Base-by-base conservation (phyloP, 2,329 filamentous ascomycete genomes). In the Talaromyces verruculosus region DNA sequence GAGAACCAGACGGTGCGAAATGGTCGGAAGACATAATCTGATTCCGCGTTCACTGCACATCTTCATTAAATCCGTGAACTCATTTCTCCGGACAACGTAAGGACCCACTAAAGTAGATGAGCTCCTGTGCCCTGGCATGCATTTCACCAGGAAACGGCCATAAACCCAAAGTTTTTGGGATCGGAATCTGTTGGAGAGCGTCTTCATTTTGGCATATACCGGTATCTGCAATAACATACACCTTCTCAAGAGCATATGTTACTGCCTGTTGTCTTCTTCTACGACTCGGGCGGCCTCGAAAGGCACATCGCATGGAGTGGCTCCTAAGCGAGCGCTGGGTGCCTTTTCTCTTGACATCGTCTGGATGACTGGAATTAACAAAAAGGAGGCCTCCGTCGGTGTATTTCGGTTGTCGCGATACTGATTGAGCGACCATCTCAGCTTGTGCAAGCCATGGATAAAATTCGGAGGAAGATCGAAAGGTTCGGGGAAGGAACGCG, bases 1-100 rank as follows among this genome's bases (percentile, higher is more conserved):
- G 68, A 67, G 39, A 72, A 73, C 72, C 72, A 73, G 51, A 72
- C 68, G 25, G 67, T 64, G n/a, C 72, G 70, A 59, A 73, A 72
- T 2, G 72, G 72, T 11, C 72, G 70, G 53, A 71, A 72, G 4
- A 70, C 65, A 47, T 71, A 69, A n/a, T 70, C 71, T 49, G 65
- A 63, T 19, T 66, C 65, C 28, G 65, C 43, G 19, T 41, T 66
- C 65, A 25, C 25, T 25, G 3, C 25, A 25, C 25, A 3, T 25
- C 2, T 25, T 25, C 25, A 4, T 25, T 25, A 25, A 25, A 25
- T 25, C 25, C 25, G 2, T 25, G 25, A 25, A 25, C 2, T 25
- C 25, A 25, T 25, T 25, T 25, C 25, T 25, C 2, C 2, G 25
- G 25, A 25, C 2, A 25, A 25, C 25, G 25, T 0, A 25, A 25